These are phyloP conservation scores for Spathaspora girioi DNA, from an alignment of 805 yeast genomes.

Conservation along the genomic window DNA sequence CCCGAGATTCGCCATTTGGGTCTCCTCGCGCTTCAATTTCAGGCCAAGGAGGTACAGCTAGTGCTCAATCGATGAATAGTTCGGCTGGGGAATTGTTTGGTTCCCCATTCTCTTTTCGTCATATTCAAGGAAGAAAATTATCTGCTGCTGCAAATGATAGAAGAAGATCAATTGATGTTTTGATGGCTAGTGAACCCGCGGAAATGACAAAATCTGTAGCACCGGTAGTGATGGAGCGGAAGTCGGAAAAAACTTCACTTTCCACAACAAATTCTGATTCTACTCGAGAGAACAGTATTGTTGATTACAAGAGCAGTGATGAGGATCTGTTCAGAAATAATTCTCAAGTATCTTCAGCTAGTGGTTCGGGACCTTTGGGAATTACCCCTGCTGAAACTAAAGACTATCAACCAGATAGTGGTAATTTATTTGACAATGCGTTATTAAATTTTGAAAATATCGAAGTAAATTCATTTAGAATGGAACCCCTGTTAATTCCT, in stretches of 20 bases:
- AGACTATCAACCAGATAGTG: background rate
- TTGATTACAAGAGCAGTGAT: slow-evolving; percentile 1
- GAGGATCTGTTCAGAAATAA: slow-evolving; percentile 1
- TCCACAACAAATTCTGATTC: slow-evolving; percentile 5
- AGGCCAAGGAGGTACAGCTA: slow-evolving; percentile 18
- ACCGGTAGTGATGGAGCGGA: background rate
- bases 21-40: slow-evolving; percentile 51
- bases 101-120: slow-evolving; percentile 20
- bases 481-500: slow-evolving; percentile 66
- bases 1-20: slow-evolving; percentile 34
- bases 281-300: slow-evolving; percentile 2
- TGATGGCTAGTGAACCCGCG: background rate
- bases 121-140: slow-evolving; percentile 2
- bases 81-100: slow-evolving; percentile 6
- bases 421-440: slow-evolving; percentile 16
- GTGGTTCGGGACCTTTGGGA: background rate
- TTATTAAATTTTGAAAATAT: slow-evolving; percentile 31
- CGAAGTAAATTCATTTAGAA: slow-evolving; percentile 25
- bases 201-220: background rate
- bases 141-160: background rate
- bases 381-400: background rate
- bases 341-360: background rate
- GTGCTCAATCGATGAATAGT: background rate
- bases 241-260: slow-evolving; percentile 1
- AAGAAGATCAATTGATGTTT: slow-evolving; percentile 1